A percentile compares a stretch with the other conserved stretches of the same genome.
Conservation (phyloP, 1,284 basidiomycete species). For the Papiliotrema terrestris region DNA sequence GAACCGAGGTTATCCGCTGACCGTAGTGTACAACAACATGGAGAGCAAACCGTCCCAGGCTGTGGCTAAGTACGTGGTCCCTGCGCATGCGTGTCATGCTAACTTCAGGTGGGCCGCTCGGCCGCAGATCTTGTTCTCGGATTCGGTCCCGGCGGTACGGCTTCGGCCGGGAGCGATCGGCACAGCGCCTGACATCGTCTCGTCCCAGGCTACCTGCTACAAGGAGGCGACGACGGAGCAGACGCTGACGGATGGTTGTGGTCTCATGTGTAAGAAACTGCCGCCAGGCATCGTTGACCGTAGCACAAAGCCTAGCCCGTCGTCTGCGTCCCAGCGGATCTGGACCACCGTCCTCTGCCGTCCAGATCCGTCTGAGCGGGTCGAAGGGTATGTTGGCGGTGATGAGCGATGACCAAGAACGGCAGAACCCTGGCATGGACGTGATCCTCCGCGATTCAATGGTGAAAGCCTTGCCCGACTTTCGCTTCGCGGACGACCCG, state of each 20-base stretch:
- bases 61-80: conserved; percentile 33
- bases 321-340: conserved; percentile 5
- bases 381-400: conserved; percentile 38
- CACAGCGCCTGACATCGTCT: conserved; percentile 27
- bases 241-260: conserved; percentile 39
- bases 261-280: conserved; percentile 43
- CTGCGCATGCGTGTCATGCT: too few relatives aligned
- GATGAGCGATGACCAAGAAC: conserved; percentile 26
- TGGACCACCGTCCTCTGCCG: conserved; percentile 17
- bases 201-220: background rate
- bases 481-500: conserved; percentile 15
- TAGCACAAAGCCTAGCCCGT: conserved; percentile 26
- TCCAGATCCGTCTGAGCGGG: conserved; percentile 38
- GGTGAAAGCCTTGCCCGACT: conserved; percentile 29
- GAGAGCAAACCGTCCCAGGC: conserved; percentile 30
- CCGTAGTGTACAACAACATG: conserved; percentile 31
- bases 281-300: background rate
- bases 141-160: conserved; percentile 24
- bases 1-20: background rate
- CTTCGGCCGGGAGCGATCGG: conserved; percentile 12
- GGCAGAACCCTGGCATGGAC: conserved; percentile 21
- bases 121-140: conserved; percentile 33
- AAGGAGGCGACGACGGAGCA: conserved; percentile 10
- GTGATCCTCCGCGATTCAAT: conserved; percentile 36
- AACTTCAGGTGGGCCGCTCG: conserved; percentile 31